Evolutionary conservation across 805 yeast genomes (phyloP), one percentile per base, ranked within the genome.

Genomic region (Wickerhamiella spandovensis): DNA sequence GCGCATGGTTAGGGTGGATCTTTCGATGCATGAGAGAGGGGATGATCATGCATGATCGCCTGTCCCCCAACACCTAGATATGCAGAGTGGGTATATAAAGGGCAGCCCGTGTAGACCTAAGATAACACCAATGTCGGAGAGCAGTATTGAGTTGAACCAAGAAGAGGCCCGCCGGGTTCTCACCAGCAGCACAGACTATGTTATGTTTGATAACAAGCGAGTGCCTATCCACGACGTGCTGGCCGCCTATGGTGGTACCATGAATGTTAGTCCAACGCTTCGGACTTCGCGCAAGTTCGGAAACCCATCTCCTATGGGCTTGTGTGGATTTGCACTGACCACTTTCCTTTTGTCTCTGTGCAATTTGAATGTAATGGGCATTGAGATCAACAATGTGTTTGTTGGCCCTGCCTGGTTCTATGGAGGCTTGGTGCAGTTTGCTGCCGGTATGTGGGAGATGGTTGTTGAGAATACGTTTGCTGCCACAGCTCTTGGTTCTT

Each of bases 361-460:
- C 53, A 78, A 79, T 57, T 68, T 73, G n/a, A 73, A 71, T 39
- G 81, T 81, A 8, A 72, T 79, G 64, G 82, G 84, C 25, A 78
- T 78, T 38, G 57, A 65, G 9, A 67, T 71, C 43, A 73, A 79
- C 24, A 73, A 72, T 54, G 65, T 79, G 46, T 80, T 79, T 38
- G 75, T 77, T 49, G 82, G 84, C 12, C 64, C 74, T 53, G 82
- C 82, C 10, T 71, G 73, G 55, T 80, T 80, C 61, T 77, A 78
- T 61, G 85, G 84, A 39, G 85, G 84, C 9, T 63, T 72, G 5
- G 72, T 78, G 39, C 83, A 79, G 62, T 63, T 77, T 48, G 62
- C 78, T 37, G 83, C 84, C n/a, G 84, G 84, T 46, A 73, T 79
- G 76, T 79, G 81, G 74, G 84, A 78, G 62, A 72, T 79, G 63